Percentiles rank a stretch among this genome's conserved stretches.
These are phyloP conservation scores for Rosa multiflora DNA, from an alignment of 306 rosid genomes.

Conservation along the genomic window DNA sequence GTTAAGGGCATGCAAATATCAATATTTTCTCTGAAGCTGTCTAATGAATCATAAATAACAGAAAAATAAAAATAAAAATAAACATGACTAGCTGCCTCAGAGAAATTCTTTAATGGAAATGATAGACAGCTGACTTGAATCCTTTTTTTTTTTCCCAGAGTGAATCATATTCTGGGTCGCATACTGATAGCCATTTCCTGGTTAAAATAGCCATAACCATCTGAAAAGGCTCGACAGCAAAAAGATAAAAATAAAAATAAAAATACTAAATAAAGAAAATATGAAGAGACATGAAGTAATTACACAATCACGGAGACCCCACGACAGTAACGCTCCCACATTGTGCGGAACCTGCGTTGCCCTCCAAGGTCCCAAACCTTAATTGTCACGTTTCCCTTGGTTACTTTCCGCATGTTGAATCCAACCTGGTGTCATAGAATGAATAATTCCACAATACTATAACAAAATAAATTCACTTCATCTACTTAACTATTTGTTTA, in stretches of 20 bases:
- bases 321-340: constrained; percentile 99
- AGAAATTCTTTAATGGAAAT: background rate
- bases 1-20: background rate
- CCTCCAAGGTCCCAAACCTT: constrained; percentile 99
- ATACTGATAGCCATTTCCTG: background rate
- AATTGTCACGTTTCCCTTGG: constrained; percentile 90
- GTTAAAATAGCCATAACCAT: constrained; percentile 10
- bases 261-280: constrained; percentile 5
- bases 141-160: background rate
- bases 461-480: background rate
- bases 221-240: background rate
- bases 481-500: constrained; percentile 1
- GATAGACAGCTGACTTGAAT: background rate
- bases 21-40: background rate
- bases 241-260: background rate
- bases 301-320: constrained; percentile 96
- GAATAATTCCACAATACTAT: constrained; percentile 5
- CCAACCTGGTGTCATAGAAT: constrained; percentile 58
- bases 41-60: background rate
- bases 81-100: background rate
- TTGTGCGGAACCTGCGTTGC: constrained; percentile 84
- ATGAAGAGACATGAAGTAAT: constrained; percentile 27
- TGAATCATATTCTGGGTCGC: background rate
- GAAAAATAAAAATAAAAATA: background rate
- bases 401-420: constrained; percentile 91